Evolutionary conservation across 2,329 filamentous ascomycete species (phyloP), one percentile per base, ranked within the genome.

Genomic region (Xylariaceae sp.): DNA sequence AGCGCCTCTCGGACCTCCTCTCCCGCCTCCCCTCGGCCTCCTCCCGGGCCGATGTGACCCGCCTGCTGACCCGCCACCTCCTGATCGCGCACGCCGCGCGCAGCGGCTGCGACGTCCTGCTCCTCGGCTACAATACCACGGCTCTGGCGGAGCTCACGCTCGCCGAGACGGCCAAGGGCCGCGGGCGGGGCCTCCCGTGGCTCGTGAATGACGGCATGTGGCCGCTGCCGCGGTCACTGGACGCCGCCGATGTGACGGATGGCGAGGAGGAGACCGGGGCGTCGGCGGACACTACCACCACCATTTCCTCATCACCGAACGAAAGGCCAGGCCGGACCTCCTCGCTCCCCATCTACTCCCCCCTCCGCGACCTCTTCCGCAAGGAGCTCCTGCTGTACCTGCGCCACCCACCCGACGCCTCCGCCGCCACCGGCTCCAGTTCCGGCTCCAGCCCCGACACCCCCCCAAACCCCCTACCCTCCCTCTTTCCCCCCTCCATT

Each of bases 51-150:
- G 93, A 98, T 60, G 69, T 95, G 4, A 64, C 83, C 19, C 74
- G 79, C 12, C 78, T 89, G 19, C 70, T 97, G 19, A 73, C 83
- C 26, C 84, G 81, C 6, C 80, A 87, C 51, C 68, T 95, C 4
- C 74, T 96, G 24, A 69, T 89, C 13, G 33, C 15, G 15, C 11
- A 19, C 15, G 33, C 33, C 13, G 33, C 33, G 4, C 16, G 33
- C 38, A 68, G 78, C 34, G 69, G 79, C 34, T 93, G 83, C 60
- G 78, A 84, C 49, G 81, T 81, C 11, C 74, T 97, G 32, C 66
- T 97, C 2, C 84, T 93, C 64, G 90, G 87, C 17, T 83, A 91
- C 64, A 94, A 81, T 51, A 95, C 93, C 16, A 96, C 89, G 4
- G 79, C 83, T 13, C 79, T 98, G 22, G 91, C 93, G 3, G 88